Base-by-base conservation (phyloP, 202 grass and related monocot species). In the Carex arenaria region DNA sequence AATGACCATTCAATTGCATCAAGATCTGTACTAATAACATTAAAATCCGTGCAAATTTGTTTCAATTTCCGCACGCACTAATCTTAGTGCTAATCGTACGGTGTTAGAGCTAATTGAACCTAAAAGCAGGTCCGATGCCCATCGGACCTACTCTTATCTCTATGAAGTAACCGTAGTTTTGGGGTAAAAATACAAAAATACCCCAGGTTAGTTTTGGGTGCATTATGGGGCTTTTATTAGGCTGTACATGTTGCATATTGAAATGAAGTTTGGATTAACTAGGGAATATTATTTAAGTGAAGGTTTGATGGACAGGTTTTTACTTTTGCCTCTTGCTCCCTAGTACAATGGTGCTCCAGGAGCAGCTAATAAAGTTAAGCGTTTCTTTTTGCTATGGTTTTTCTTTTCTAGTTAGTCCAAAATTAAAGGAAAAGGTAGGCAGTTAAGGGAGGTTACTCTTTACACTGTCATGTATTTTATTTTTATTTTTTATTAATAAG, bases 121-220 rank as follows among this genome's bases (percentile, higher is more conserved):
- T n/a, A n/a, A n/a, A n/a, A n/a, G n/a, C n/a, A n/a, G n/a, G n/a
- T n/a, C n/a, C n/a, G n/a, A n/a, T n/a, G n/a, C n/a, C n/a, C n/a
- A n/a, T n/a, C n/a, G n/a, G n/a, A n/a, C n/a, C n/a, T n/a, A n/a
- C n/a, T n/a, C n/a, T n/a, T n/a, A n/a, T n/a, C n/a, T n/a, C n/a
- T 26, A 67, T n/a, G 15, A 26, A 64, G 18, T 8, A 72, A 72
- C 42, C 8, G 68, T 51, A 23, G 10, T 67, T 64, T 30, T 67
- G 22, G 54, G 22, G 31, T 53, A 11, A 23, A 67, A 82, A 42
- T 67, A 81, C 79, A 20, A 52, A 81, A 81, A 64, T 81, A 64
- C 55, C 49, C 61, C 47, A 8, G 36, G 23, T 64, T 19, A 28
- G 40, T 80, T 43, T 61, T 42, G 4, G 7, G 17, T 53, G 38